Percentiles rank a stretch among this genome's conserved stretches.
Conservation (phyloP, 495 filamentous ascomycete species). For the Tuber indicum region DNA sequence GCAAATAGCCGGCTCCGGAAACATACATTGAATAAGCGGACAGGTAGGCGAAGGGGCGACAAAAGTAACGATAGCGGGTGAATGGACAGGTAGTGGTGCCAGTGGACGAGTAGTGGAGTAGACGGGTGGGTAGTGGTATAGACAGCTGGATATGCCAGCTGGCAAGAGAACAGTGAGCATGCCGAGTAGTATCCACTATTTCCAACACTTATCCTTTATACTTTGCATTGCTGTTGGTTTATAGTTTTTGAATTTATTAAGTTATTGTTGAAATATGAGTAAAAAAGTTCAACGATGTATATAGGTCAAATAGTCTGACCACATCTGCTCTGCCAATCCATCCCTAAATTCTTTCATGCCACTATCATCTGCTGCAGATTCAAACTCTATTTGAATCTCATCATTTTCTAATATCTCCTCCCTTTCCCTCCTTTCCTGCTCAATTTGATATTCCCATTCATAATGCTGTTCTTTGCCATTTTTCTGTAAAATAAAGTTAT, state of each 20-base stretch:
- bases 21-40: too few species aligned
- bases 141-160: too few species aligned
- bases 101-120: too few species aligned
- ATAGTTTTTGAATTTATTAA: neutral
- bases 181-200: too few species aligned
- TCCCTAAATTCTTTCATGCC: neutral
- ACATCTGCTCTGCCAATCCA: neutral
- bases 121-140: too few species aligned
- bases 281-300: neutral
- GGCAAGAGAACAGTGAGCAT: too few species aligned
- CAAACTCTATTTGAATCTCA: neutral
- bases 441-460: neutral
- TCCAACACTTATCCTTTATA: too few species aligned
- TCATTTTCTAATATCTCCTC: neutral
- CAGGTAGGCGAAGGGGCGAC: too few species aligned
- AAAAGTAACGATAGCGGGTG: too few species aligned
- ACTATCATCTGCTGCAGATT: neutral
- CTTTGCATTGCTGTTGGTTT: neutral
- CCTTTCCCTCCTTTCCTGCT: neutral
- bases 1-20: too few species aligned
- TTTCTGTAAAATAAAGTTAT: constrained; percentile 12
- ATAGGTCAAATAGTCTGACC: neutral
- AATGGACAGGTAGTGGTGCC: too few species aligned
- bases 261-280: neutral
- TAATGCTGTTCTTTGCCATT: neutral